Conservation (phyloP, 2,329 filamentous ascomycete genomes). For the Paracorniculantispora psalliotae region DNA sequence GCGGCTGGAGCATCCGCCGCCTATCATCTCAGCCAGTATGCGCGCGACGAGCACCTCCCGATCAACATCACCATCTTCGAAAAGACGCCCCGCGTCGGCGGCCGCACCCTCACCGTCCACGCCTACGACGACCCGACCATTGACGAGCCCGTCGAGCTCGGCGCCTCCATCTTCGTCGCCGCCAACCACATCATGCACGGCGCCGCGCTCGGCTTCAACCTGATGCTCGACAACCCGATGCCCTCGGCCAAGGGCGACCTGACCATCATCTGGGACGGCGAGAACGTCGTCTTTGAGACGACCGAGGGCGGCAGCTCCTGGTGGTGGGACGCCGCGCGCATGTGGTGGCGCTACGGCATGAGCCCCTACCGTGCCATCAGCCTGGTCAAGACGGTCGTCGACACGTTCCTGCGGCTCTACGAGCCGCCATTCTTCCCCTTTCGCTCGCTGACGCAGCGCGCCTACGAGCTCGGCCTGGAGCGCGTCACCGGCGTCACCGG, state of each 20-base stretch:
- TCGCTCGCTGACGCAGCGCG: conserved; percentile 63
- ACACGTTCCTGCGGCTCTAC: conserved; percentile 75
- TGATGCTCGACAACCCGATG: conserved; percentile 48
- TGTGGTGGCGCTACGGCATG: conserved; percentile 81
- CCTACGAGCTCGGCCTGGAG: conserved; percentile 61
- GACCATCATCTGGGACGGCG: conserved; percentile 81
- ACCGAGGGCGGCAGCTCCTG: conserved; percentile 51
- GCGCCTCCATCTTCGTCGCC: conserved; percentile 85
- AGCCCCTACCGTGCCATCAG: conserved; percentile 69
- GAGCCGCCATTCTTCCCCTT: conserved; percentile 81
- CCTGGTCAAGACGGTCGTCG: conserved; percentile 66
- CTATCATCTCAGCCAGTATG: conserved; percentile 73
- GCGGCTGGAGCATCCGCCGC: conserved; percentile 83
- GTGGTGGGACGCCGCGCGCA: conserved; percentile 77
- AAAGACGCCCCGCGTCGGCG: conserved; percentile 70
- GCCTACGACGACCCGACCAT: conserved; percentile 62
- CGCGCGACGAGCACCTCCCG: conserved; percentile 51
- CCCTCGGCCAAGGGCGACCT: conserved; percentile 46
- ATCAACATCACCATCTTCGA: conserved; percentile 88
- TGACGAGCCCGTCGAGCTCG: conserved; percentile 66
- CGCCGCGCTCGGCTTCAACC: conserved; percentile 65
- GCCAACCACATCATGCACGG: conserved; percentile 78
- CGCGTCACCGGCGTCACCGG: conserved; percentile 67
- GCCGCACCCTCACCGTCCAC: conserved; percentile 79
- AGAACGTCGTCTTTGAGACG: conserved; percentile 64